Evolutionary conservation across 208 protist species (phyloP), one percentile per base, ranked within the genome.

Genomic region (Sergeia podlipaevii): DNA sequence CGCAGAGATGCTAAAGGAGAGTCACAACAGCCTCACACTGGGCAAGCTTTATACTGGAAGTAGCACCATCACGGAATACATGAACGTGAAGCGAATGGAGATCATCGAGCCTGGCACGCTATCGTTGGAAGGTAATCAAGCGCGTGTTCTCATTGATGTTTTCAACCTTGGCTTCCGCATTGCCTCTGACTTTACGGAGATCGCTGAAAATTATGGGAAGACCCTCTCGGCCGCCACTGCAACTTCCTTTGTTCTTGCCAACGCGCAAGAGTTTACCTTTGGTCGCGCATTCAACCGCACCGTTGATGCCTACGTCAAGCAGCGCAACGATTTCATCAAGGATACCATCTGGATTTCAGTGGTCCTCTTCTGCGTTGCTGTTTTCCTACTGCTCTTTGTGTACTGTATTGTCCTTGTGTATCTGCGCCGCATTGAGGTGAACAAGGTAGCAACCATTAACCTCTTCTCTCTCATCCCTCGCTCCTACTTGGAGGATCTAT

Each of bases 381-480:
- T 64, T 15, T 28, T 64, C 21, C 37, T 64, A 30, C 36, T 54
- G 10, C 6, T 56, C 24, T 11, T 10, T 5, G 57, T 53, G 10
- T 54, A 26, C 33, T 21, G n/a, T 4, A 4, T 56, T 6, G 24
- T 64, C 8, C 24, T 24, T 4, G 10, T 53, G 5, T 57, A 54
- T 36, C 27, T 64, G 15, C 17, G 30, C 37, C 44, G 34, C 11
- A 64, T 56, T 17, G 21, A 33, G 29, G 10, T 37, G 20, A 39
- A 33, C 6, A 64, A 64, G 28, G 13, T 32, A 20, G 17, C 57
- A 15, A 64, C 28, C 6, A 39, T 64, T 36, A 56, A 46, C 32
- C 47, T 64, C 18, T 64, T 64, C 47, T 15, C 33, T 21, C 26
- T 57, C 45, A 64, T 64, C 45, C 57, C 57, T 5, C 42, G 26